Evolutionary conservation across 2,329 filamentous ascomycete species (phyloP), one percentile per base, ranked within the genome.

Genomic region (Ilyonectria destructans): DNA sequence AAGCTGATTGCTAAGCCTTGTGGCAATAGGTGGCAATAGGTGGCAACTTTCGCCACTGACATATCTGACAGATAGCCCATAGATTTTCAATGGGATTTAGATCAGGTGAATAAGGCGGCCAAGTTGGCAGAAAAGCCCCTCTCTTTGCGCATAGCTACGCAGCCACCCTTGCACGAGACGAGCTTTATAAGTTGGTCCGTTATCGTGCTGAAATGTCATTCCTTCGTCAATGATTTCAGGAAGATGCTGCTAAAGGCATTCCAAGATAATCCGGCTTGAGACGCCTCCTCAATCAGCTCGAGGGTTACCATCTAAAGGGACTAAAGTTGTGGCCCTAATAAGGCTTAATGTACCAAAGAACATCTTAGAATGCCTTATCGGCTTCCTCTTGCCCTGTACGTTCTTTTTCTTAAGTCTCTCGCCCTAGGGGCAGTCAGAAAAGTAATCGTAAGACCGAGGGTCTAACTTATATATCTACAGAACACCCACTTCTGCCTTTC

Each of bases 41-140:
- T n/a, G n/a, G n/a, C n/a, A n/a, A n/a, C n/a, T n/a, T n/a, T n/a
- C n/a, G n/a, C n/a, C n/a, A n/a, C n/a, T n/a, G n/a, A n/a, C n/a
- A n/a, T n/a, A n/a, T n/a, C n/a, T n/a, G n/a, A n/a, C n/a, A n/a
- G 35, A 37, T 37, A 37, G 35, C 35, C 35, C 35, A 37, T 9
- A 37, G 35, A 37, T 37, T 37, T 37, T 37, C 35, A 13, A 37
- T 37, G 3, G 35, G 35, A 37, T 37, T 37, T 13, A 37, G 35
- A 56, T 67, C 58, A 31, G 63, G 63, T 33, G 51, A 66, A 49
- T 66, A 60, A 33, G 63, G 56, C 37, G 63, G 63, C 63, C 63
- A 66, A 10, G 31, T 35, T 43, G 62, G 51, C 29, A 58, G 26
- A 19, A 31, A 37, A 35, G 33, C 3, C 33, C 35, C 51, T 55